Conservation (phyloP, 78 protist species). For the Parvularia atlantis region DNA sequence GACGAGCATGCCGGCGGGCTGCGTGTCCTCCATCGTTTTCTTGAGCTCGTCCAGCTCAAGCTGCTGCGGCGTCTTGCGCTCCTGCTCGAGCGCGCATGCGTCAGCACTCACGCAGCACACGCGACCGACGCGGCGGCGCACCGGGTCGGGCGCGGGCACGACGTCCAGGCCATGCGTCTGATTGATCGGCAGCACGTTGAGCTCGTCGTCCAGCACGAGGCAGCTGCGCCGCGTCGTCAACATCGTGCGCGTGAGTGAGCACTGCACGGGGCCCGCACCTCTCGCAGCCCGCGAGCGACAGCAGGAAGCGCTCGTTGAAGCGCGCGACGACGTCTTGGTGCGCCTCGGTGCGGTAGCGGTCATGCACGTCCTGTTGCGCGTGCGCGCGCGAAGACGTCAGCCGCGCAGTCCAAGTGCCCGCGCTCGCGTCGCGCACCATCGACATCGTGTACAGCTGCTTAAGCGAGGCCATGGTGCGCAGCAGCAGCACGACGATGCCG, state of each 20-base stretch:
- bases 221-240: background rate
- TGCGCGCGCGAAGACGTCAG: no score
- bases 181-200: slow-evolving; percentile 84
- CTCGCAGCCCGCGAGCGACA: slow-evolving; percentile 76
- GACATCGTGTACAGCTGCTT: slow-evolving; percentile 77
- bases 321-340: slow-evolving; percentile 75
- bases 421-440: slow-evolving; percentile 57
- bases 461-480: slow-evolving; percentile 74
- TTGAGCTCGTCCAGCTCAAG: slow-evolving; percentile 53
- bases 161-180: background rate
- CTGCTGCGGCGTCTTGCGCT: slow-evolving; percentile 15
- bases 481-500: slow-evolving; percentile 83
- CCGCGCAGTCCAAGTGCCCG: no score
- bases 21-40: slow-evolving; percentile 47
- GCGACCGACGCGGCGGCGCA: background rate
- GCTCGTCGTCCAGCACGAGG: slow-evolving; percentile 84
- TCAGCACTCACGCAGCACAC: background rate
- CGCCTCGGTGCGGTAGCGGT: slow-evolving; percentile 74
- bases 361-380: slow-evolving; percentile 87
- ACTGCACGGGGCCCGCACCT: slow-evolving; percentile 6
- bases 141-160: no score
- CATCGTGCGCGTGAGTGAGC: background rate
- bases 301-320: slow-evolving; percentile 96
- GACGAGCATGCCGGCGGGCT: slow-evolving; percentile 61
- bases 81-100: background rate